Conservation (phyloP, 306 rosid species). For the Malus fusca region DNA sequence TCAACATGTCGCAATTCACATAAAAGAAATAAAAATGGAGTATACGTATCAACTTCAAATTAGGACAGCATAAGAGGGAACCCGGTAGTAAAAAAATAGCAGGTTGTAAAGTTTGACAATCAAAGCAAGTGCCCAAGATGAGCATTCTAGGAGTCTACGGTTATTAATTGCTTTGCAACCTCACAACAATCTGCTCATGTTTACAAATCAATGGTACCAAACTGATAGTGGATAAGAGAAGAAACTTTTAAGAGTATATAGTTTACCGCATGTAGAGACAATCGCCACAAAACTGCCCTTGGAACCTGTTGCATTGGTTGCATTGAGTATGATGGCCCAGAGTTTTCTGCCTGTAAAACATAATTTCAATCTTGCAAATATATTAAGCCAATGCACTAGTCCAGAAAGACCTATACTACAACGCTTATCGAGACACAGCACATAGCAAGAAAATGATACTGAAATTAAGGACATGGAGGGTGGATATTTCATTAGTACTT, state of each 20-base stretch:
- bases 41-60: background rate
- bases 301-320: constrained; percentile 55
- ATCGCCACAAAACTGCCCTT: constrained; percentile 97
- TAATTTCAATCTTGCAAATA: constrained; percentile 12
- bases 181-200: background rate
- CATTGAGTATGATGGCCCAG: constrained; percentile 76
- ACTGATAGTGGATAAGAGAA: background rate
- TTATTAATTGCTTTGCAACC: background rate
- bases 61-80: background rate
- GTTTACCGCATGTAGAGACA: constrained; percentile 90
- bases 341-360: constrained; percentile 81
- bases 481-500: background rate
- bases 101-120: background rate
- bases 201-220: background rate
- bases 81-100: background rate
- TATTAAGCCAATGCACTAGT: background rate
- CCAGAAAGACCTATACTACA: background rate
- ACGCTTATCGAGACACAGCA: background rate
- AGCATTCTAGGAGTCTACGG: background rate
- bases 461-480: background rate
- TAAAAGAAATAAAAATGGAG: background rate
- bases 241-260: constrained; percentile 22
- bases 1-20: background rate
- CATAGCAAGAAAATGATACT: background rate
- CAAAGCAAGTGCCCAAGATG: background rate